Base-by-base conservation (phyloP, 768 basidiomycete genomes). In the Macrolepiota dolichaula region DNA sequence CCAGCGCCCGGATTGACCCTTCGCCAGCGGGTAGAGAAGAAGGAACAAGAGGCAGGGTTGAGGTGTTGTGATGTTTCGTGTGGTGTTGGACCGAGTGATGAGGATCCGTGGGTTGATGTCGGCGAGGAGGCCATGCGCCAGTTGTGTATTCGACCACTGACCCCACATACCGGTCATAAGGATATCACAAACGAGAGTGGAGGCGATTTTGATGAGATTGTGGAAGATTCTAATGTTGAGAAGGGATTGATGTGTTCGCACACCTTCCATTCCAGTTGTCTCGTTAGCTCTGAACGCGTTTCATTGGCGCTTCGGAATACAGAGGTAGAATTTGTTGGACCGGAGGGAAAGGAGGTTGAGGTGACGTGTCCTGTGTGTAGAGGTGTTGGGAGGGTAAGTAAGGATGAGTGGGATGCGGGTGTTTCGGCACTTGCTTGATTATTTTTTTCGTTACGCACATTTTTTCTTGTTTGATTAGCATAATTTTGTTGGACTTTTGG, bases 311-410 rank as follows among this genome's bases (percentile, higher is more conserved):
- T 86, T n/a, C 82, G 81, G 74, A 87, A 86, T 24, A 80, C 76
- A 12, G 79, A 82, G 56, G 78, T 75, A 36, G 72, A 70, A 57
- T 71, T 76, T 49, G 66, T 70, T 1, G 76, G 74, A 24, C 55
- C 59, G 24, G 66, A 67, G 62, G 72, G 70, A 27, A 71, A 70
- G 13, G 71, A 73, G 61, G 84, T 91, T 0, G 84, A 88, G 68
- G 88, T 91, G n/a, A 82, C 83, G 17, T 92, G 91, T 70, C 86
- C 89, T 1, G 81, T 88, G 6, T 93, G 91, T 67, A 72, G 89
- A 51, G 79, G 80, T 40, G 76, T 77, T n/a, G 91, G 91, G 15
- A 77, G 72, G 59, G 79, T 92, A 19, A 75, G 77, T 37, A 79
- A 78, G 69, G 74, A 70, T 13, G 88, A 88, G 47, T 93, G 91